Conservation (phyloP, 192 early-diverging fungal species). For the Pecoramyces ruminantium region DNA sequence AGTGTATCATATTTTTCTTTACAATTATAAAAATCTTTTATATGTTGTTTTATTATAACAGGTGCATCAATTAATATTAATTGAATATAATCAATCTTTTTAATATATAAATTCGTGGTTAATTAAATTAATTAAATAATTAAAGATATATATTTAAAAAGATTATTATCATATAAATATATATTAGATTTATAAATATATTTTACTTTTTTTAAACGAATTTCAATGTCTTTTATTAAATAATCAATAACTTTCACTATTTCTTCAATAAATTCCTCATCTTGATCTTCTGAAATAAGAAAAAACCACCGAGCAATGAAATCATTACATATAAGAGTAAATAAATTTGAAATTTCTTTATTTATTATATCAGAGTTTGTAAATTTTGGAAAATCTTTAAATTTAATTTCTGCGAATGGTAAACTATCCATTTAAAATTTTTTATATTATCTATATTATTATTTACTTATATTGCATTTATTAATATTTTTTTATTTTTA, state of each 20-base stretch:
- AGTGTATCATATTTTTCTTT: conserved; percentile 15
- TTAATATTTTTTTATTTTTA: too few species aligned
- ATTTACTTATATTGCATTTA: too few species aligned
- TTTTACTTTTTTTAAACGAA: background rate
- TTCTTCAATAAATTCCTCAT: conserved; percentile 14
- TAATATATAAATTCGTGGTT: too few species aligned
- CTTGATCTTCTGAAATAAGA: conserved; percentile 3
- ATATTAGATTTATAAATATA: background rate
- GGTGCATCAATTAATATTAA: conserved; percentile 11
- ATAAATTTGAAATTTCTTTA: conserved; percentile 6
- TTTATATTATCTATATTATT: too few species aligned
- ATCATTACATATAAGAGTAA: conserved; percentile 8
- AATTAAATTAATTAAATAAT: too few species aligned
- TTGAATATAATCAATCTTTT: conserved; percentile 10
- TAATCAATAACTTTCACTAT: conserved; percentile 1
- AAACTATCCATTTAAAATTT: background rate
- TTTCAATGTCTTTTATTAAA: conserved; percentile 1
- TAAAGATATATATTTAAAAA: too few species aligned
- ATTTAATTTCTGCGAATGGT: background rate
- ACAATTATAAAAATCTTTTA: conserved; percentile 14
- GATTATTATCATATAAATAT: too few species aligned
- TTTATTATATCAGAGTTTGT: conserved; percentile 10
- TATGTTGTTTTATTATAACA: conserved; percentile 9
- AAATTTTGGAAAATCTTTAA: background rate
- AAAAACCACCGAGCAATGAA: conserved; percentile 12